Evolutionary conservation across 1,284 basidiomycete genomes (phyloP).

Genomic region (Singerocomus inundabilis): DNA sequence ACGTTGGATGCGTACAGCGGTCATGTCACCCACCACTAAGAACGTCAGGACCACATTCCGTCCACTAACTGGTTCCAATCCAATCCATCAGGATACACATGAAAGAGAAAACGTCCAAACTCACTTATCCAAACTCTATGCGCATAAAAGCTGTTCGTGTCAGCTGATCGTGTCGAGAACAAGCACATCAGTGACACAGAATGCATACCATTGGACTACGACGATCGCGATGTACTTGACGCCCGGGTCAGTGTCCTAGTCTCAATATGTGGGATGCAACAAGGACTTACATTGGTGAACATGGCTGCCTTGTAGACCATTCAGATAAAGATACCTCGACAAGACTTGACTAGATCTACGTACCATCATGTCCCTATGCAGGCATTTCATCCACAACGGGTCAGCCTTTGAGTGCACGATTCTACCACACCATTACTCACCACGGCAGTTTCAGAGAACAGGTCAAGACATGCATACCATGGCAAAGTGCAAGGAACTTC

Average conservation of each 20-base stretch:
- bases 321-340: not conserved
- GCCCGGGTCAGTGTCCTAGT: not conserved
- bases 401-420: not conserved
- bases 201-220: slow-evolving; percentile 14
- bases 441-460: slow-evolving; percentile 5
- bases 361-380: slow-evolving; percentile 10
- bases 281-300: not conserved
- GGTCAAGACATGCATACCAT: not conserved
- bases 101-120: not conserved
- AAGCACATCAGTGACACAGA: accelerated
- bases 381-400: not conserved
- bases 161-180: not conserved
- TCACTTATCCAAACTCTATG: slow-evolving; percentile 22
- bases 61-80: slow-evolving; percentile 7
- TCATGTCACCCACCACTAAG: slow-evolving; percentile 6
- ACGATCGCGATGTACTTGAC: slow-evolving; percentile 7
- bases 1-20: not conserved
- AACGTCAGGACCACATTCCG: slow-evolving; percentile 6
- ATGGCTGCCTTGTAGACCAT: not conserved
- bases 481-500: not conserved
- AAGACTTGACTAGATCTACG: not conserved
- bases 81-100: not conserved
- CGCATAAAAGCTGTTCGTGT: slow-evolving; percentile 14
- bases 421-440: slow-evolving; percentile 3
- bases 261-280: not conserved